Conservation (phyloP, 352 stramenopile genomes). For the Lagenidium giganteum region DNA sequence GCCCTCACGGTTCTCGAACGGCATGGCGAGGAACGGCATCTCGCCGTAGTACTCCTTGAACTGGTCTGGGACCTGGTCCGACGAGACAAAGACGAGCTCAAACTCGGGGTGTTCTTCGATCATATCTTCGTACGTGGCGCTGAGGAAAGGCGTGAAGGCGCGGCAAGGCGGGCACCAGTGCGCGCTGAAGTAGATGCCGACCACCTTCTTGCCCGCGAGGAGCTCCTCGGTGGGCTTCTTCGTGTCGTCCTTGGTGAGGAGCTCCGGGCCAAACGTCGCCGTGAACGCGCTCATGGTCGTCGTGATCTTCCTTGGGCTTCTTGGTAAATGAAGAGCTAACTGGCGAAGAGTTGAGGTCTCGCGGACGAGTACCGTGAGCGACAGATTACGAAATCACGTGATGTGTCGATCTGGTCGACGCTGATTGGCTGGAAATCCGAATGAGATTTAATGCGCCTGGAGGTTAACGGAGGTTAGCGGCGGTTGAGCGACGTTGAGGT, state of each 20-base stretch:
- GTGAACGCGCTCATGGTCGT: slow-evolving; percentile 43
- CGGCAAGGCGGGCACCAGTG: slow-evolving; percentile 94
- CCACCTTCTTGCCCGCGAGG: slow-evolving; percentile 72
- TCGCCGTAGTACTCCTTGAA: slow-evolving; percentile 91
- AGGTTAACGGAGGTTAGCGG: slow-evolving; percentile 2
- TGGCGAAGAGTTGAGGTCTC: neutral
- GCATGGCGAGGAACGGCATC: slow-evolving; percentile 93
- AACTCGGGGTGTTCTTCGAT: slow-evolving; percentile 83
- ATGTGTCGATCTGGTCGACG: neutral
- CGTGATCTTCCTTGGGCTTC: slow-evolving; percentile 2
- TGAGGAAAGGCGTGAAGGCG: slow-evolving; percentile 92
- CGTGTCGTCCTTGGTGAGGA: slow-evolving; percentile 71
- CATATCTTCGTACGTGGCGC: slow-evolving; percentile 87
- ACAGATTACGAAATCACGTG: neutral
- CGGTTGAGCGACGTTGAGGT: slow-evolving; percentile 1
- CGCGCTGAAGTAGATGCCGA: slow-evolving; percentile 95
- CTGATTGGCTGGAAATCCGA: slow-evolving; percentile 1
- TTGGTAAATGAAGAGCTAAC: neutral
- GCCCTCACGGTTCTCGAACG: slow-evolving; percentile 76
- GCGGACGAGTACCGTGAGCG: neutral
- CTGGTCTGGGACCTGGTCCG: slow-evolving; percentile 57
- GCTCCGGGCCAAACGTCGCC: slow-evolving; percentile 55
- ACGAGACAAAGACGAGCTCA: slow-evolving; percentile 89
- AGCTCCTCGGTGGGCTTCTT: slow-evolving; percentile 68
- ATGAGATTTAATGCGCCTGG: too few species aligned